Conservation (phyloP, 495 filamentous ascomycete species). For the Recurvomyces mirabilis region DNA sequence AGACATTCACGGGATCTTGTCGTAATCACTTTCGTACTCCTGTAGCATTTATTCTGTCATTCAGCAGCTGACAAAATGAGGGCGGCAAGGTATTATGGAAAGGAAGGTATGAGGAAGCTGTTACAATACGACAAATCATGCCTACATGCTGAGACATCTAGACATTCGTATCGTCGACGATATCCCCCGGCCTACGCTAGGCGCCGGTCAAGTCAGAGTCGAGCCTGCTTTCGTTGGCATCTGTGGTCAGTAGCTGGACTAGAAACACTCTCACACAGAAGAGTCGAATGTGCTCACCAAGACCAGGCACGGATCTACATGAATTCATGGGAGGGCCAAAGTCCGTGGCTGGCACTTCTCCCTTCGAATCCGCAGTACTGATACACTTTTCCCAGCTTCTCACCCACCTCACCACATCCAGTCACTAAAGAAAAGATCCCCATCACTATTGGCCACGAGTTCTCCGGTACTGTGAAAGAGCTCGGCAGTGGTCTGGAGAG, state of each 20-base stretch:
- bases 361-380: background rate
- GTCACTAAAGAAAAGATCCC: slow-evolving; percentile 23
- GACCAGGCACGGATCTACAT: slow-evolving; percentile 17
- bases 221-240: slow-evolving; percentile 25
- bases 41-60: too few species aligned
- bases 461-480: slow-evolving; percentile 22
- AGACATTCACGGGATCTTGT: too few species aligned
- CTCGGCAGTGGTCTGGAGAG: slow-evolving; percentile 14
- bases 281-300: too few species aligned
- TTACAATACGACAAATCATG: background rate
- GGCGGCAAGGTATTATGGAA: slow-evolving; percentile 35
- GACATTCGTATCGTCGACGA: slow-evolving; percentile 34
- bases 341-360: background rate
- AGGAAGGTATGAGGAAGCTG: slow-evolving; percentile 16
- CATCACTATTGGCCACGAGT: slow-evolving; percentile 27
- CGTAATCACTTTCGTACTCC: too few species aligned
- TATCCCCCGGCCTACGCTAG: slow-evolving; percentile 28
- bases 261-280: too few species aligned
- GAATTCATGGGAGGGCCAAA: slow-evolving; percentile 24
- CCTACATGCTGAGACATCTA: too few species aligned
- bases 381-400: slow-evolving; percentile 13
- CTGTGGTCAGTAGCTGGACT: too few species aligned
- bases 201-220: slow-evolving; percentile 27
- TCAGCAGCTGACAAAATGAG: slow-evolving; percentile 31
- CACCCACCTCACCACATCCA: slow-evolving; percentile 19